Evolutionary conservation across 768 basidiomycete species (phyloP), one percentile per base, ranked within the genome.

Genomic region (Pleurotus pulmonarius): DNA sequence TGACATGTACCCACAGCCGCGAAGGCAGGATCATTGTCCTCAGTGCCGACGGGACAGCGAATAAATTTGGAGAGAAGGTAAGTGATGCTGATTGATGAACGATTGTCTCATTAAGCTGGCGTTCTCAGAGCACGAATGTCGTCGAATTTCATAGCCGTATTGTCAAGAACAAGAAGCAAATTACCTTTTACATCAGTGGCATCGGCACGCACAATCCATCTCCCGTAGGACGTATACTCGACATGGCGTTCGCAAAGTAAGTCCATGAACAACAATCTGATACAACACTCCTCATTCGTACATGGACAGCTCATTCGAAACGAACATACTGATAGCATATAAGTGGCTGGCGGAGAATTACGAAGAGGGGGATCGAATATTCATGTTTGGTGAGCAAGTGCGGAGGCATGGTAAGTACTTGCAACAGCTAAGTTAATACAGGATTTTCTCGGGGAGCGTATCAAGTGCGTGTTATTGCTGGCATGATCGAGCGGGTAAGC

Each of bases 341-440:
- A 64, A 65, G 5, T 79, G 78, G 77, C 66, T 79, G 13, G 72
- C 74, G 3, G 72, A 48, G 18, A 68, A 71, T 38, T 79, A 75
- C 55, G 38, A 53, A 16, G 60, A 62, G 8, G 75, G 73, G 1
- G 78, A 79, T 51, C 62, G 60, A n/a, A n/a, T n/a, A n/a, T n/a
- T n/a, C n/a, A n/a, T n/a, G n/a, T n/a, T n/a, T n/a, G n/a, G n/a
- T n/a, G n/a, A n/a, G n/a, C n/a, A n/a, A n/a, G n/a, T n/a, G n/a
- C n/a, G n/a, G n/a, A n/a, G n/a, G n/a, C n/a, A n/a, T n/a, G n/a
- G n/a, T n/a, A n/a, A n/a, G n/a, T n/a, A n/a, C n/a, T n/a, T n/a
- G n/a, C n/a, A n/a, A n/a, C n/a, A n/a, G n/a, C n/a, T n/a, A n/a
- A n/a, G n/a, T n/a, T n/a, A n/a, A n/a, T n/a, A n/a, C n/a, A n/a